These are phyloP conservation scores for Globisporangium paroecandrum DNA, from an alignment of 352 stramenopile species.

Conservation along the genomic window DNA sequence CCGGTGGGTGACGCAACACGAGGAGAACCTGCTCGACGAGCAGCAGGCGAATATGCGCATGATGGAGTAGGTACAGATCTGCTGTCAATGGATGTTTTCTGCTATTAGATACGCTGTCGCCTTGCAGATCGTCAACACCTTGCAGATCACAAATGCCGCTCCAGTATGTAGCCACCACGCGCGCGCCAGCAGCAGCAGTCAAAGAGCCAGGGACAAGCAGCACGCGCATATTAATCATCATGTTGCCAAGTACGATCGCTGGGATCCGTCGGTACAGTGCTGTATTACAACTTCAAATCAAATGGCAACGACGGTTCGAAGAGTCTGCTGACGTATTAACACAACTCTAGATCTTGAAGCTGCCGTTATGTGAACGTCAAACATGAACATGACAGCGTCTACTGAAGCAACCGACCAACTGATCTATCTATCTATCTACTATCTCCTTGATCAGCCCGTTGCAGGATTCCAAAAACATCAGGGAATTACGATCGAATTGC, in stretches of 20 bases:
- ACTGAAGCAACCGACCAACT: too few species aligned
- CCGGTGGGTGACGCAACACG: conserved; percentile 57
- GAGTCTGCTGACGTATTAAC: too few species aligned
- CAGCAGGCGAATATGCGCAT: conserved; percentile 5
- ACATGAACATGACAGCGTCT: too few species aligned
- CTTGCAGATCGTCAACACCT: not conserved
- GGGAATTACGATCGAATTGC: too few species aligned
- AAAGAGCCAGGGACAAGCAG: not conserved
- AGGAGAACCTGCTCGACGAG: conserved; percentile 40
- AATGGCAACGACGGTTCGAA: not conserved
- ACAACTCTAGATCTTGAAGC: too few species aligned
- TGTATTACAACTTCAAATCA: not conserved
- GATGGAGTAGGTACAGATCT: conserved; percentile 1
- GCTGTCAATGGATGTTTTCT: not conserved
- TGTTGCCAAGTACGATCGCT: not conserved
- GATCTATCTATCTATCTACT: too few species aligned
- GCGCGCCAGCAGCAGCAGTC: too few species aligned
- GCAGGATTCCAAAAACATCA: too few species aligned
- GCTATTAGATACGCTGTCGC: not conserved
- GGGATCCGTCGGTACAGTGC: not conserved
- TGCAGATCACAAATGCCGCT: not conserved
- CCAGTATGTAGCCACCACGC: not conserved
- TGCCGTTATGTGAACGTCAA: too few species aligned
- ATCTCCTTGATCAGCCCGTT: too few species aligned
- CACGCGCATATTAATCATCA: not conserved